Conservation (phyloP, 2,329 filamentous ascomycete species). For the Pseudogymnoascus sp. region DNA sequence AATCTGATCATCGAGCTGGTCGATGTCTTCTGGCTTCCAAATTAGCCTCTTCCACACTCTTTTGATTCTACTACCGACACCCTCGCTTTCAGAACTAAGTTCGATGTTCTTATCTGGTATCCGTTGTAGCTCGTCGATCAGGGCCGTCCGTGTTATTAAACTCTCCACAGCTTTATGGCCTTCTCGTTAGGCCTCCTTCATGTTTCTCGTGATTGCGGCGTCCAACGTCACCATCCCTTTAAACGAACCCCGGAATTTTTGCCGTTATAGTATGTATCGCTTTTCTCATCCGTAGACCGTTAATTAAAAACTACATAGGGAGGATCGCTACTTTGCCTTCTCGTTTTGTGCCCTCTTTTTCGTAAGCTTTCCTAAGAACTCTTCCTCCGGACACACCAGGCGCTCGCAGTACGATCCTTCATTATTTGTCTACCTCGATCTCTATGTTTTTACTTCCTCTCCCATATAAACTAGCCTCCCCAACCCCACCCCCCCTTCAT, state of each 20-base stretch:
- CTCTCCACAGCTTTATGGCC: neutral
- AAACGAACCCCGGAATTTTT: neutral
- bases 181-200: neutral
- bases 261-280: neutral
- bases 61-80: no score
- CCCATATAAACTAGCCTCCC: no score
- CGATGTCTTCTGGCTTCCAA: no score
- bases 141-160: neutral
- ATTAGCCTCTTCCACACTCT: no score
- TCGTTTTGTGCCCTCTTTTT: neutral
- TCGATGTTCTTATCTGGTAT: no score
- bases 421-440: no score
- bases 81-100: no score
- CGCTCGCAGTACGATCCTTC: neutral
- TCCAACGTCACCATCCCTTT: neutral
- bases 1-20: no score
- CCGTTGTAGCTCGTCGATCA: neutral
- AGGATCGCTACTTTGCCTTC: neutral
- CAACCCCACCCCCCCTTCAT: no score
- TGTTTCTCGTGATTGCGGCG: neutral
- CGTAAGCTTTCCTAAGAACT: neutral
- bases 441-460: no score
- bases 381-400: neutral
- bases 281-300: neutral
- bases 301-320: neutral